Base-by-base conservation (phyloP, 176 grass and related monocot genomes). In the Musa itinerans region DNA sequence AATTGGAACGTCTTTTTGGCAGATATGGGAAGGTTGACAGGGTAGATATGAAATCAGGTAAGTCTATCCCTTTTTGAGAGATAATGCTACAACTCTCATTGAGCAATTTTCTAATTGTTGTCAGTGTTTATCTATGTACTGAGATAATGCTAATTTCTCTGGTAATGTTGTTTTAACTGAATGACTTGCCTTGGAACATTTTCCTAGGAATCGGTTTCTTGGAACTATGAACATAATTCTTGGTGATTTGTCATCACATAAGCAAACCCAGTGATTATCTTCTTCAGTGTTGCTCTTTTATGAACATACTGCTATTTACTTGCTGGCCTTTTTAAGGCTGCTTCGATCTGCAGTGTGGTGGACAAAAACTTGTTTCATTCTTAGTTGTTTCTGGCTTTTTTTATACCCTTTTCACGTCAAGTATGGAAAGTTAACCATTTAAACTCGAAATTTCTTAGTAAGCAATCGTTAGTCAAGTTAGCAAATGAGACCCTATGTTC, bases 31-130 rank as follows among this genome's bases (percentile, higher is more conserved):
- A 86, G 54, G 88, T 99, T 62, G 95, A 99, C 53, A 87, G 89
- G 63, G 89, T 99, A 53, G 95, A 99, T 80, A 93, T 94, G 86
- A 99, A 99, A 83, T 92, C 95, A 86, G 95, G 91, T 99, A 86
- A 55, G 78, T 68, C 11, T 80, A 11, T 73, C 67, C 19, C 13
- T 82, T 65, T 69, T 1, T 43, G 49, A 81, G 27, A 16, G 29
- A 11, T 50, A 15, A 43, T 43, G 3, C 34, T 43, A 43, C 34
- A 43, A 43, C 34, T 43, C 34, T 43, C 34, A 43, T 43, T 6
- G 34, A 43, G 4, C 34, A 43, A 43, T 43, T 43, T 43, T 6
- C 4, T 43, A 43, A 21, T 19, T n/a, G 9, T 25, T 50, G 20
- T 9, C 9, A 9, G 29, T 15, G 63, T 65, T 22, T 50, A 25